A percentile compares a stretch with the other conserved stretches of the same genome.
These are phyloP conservation scores for Vaccinium myrtillus DNA, from an alignment of 148 eudicot genomes.

Conservation along the genomic window DNA sequence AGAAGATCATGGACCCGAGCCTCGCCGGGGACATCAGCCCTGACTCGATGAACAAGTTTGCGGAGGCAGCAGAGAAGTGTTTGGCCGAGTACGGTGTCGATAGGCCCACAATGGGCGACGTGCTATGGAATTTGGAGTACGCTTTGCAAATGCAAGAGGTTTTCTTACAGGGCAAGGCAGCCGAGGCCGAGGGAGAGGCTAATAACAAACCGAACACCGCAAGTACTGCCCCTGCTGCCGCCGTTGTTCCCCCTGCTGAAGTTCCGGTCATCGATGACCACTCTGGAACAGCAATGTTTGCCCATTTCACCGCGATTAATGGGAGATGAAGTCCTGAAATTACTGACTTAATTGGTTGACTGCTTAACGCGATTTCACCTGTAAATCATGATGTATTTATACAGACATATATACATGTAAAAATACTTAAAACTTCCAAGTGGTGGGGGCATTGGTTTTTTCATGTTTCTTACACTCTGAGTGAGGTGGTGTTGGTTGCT, in stretches of 20 bases:
- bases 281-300: constrained; percentile 39
- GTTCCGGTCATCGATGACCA: constrained; percentile 27
- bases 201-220: constrained; percentile 2
- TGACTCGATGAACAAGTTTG: constrained; percentile 43
- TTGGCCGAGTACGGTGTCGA: constrained; percentile 49
- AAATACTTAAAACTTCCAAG: too few species aligned
- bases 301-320: constrained; percentile 32
- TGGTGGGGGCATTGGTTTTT: too few species aligned
- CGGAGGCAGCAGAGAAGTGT: constrained; percentile 52
- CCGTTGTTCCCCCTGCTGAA: constrained; percentile 17
- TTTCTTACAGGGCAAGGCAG: constrained; percentile 24
- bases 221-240: not conserved
- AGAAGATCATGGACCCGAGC: constrained; percentile 40
- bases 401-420: too few species aligned
- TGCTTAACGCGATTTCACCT: not conserved
- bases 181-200: constrained; percentile 11
- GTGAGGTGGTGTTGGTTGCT: not conserved
- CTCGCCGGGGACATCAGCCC: constrained; percentile 29
- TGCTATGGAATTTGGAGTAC: constrained; percentile 47
- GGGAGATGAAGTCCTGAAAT: constrained; percentile 25
- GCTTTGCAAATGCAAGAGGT: constrained; percentile 48
- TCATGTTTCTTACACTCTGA: too few species aligned
- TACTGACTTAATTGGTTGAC: not conserved
- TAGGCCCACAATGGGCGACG: constrained; percentile 49
- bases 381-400: too few species aligned